Evolutionary conservation across 148 eudicot genomes (phyloP), one percentile per base, ranked within the genome.

Genomic region (Agrostemma githago): DNA sequence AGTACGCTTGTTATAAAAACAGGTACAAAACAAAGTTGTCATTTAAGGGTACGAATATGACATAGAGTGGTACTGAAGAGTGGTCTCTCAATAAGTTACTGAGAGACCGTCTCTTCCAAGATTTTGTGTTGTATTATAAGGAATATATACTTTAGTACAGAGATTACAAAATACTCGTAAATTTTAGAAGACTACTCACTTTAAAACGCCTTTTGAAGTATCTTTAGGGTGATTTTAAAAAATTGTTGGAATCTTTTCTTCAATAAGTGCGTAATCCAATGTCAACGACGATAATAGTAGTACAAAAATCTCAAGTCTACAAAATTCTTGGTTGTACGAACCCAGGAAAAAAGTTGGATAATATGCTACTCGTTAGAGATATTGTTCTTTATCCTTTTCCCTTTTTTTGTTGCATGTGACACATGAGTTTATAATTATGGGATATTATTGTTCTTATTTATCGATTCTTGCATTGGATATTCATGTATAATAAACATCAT

Each of bases 331-430:
- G 44, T 42, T 42, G 34, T 26, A 26, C 34, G 34, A 26, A 68
- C 73, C 77, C 73, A 73, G 70, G 64, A 67, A 44, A 58, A 51
- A 19, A 54, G 73, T 48, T 44, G 57, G 77, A 79, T 73, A 73
- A 73, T 59, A 56, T 26, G 34, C 14, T 48, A 6, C 4, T 10
- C 15, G 14, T 51, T 68, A 66, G 46, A 60, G 71, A 74, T 79
- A 73, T 62, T 73, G 58, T 79, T 79, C 8, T 19, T 19, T 61
- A 62, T 38, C 51, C 42, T 51, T 17, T 39, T 4, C 11, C 16
- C 2, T 10, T 59, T 10, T 59, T 48, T 68, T 61, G 59, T 73
- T 62, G 16, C 56, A 74, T 74, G 41, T 69, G 82, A 53, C 37
- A 8, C 48, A 12, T 51, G 69, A 20, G 19, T 58, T 12, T 4